Evolutionary conservation across 2,329 filamentous ascomycete species (phyloP).

Genomic region (Fusarium tupiense): DNA sequence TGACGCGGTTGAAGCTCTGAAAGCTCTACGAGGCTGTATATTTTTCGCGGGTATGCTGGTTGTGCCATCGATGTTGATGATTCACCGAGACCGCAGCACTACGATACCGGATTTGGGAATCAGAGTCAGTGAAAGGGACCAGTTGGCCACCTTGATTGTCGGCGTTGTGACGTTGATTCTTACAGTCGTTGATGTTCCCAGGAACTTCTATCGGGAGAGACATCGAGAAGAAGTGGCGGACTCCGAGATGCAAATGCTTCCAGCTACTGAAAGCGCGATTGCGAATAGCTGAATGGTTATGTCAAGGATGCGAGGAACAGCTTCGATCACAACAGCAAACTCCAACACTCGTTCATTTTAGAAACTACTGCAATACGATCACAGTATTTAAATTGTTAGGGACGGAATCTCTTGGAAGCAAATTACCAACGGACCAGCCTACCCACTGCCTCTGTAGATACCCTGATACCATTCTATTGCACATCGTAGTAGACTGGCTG

Average conservation of each 20-base stretch:
- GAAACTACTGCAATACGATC: not conserved
- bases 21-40: not conserved
- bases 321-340: not conserved
- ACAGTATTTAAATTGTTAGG: not conserved
- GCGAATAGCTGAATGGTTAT: not conserved
- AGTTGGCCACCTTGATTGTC: constrained; percentile 12
- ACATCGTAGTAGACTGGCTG: not conserved
- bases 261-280: not conserved
- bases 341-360: not conserved
- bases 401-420: not conserved
- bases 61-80: not conserved
- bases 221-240: not conserved
- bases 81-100: not conserved
- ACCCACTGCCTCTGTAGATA: not conserved
- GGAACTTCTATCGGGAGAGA: not conserved
- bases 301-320: not conserved
- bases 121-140: not conserved
- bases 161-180: not conserved
- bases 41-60: not conserved
- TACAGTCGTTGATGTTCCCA: not conserved
- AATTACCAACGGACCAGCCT: not conserved
- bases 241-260: not conserved
- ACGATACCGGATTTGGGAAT: constrained; percentile 6
- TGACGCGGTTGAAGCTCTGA: not conserved
- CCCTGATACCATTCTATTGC: too few relatives aligned